These are phyloP conservation scores for Aplosporella prunicola DNA, from an alignment of 2,329 filamentous ascomycete species.

Conservation along the genomic window DNA sequence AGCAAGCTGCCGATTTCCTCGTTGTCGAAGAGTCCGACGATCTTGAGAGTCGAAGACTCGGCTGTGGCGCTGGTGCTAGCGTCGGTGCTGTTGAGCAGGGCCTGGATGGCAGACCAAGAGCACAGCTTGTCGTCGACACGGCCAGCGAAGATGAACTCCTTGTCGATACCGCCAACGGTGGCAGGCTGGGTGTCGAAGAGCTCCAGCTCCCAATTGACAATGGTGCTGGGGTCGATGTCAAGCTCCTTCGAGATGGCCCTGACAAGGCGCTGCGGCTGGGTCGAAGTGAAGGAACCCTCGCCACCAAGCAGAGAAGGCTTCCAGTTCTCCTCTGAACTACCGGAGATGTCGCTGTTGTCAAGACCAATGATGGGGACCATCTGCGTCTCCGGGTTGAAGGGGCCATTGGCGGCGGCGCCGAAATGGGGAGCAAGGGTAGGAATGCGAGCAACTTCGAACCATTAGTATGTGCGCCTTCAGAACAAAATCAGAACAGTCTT, in stretches of 20 bases:
- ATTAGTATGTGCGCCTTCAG: conserved; percentile 1
- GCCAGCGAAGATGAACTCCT: conserved; percentile 89
- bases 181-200: conserved; percentile 87
- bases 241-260: conserved; percentile 71
- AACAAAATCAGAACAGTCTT: conserved; percentile 17
- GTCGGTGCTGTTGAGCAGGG: conserved; percentile 59
- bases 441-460: conserved; percentile 61
- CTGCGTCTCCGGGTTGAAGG: conserved; percentile 81
- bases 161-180: conserved; percentile 71
- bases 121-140: conserved; percentile 97
- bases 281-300: conserved; percentile 63
- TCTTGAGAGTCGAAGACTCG: conserved; percentile 63
- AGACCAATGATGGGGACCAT: conserved; percentile 90
- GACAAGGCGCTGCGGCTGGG: conserved; percentile 78
- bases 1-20: conserved; percentile 91
- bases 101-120: conserved; percentile 83
- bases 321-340: conserved; percentile 22
- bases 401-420: conserved; percentile 56
- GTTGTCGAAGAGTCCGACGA: conserved; percentile 91
- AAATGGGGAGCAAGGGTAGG: conserved; percentile 93
- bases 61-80: conserved; percentile 42
- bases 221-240: conserved; percentile 64
- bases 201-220: conserved; percentile 95
- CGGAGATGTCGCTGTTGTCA: conserved; percentile 55
- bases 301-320: conserved; percentile 45